These are phyloP conservation scores for Meyerozyma carpophila DNA, from an alignment of 1,139 yeast genomes.

Conservation along the genomic window DNA sequence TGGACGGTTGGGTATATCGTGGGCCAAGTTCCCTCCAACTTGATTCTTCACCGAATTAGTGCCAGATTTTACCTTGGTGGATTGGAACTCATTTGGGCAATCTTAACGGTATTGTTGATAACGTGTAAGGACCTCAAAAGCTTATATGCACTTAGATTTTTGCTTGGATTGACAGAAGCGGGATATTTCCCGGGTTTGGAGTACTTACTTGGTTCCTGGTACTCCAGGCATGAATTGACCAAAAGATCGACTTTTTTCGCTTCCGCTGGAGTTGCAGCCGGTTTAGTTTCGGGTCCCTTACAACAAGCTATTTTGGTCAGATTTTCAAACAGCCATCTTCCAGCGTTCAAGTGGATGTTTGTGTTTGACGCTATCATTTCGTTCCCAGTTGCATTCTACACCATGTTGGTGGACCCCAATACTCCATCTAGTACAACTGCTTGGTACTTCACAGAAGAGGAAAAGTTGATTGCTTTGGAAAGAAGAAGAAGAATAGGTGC, in stretches of 20 bases:
- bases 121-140: conserved; percentile 37
- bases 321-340: conserved; percentile 23
- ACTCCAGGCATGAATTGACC: conserved; percentile 34
- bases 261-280: conserved; percentile 37
- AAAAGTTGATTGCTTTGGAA: conserved; percentile 27
- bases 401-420: conserved; percentile 37
- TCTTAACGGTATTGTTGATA: conserved; percentile 46
- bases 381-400: conserved; percentile 41
- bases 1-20: conserved; percentile 58
- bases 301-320: conserved; percentile 35
- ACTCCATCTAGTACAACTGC: conserved; percentile 38
- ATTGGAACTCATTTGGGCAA: conserved; percentile 54
- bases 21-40: conserved; percentile 55
- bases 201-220: conserved; percentile 50
- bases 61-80: conserved; percentile 51
- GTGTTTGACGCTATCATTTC: conserved; percentile 49
- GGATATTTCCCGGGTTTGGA: conserved; percentile 58
- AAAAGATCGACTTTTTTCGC: conserved; percentile 49
- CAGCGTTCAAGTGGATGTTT: conserved; percentile 50
- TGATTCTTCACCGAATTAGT: conserved; percentile 46
- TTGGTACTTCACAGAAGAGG: conserved; percentile 28
- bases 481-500: conserved; percentile 43
- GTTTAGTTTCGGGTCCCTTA: conserved; percentile 42
- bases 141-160: conserved; percentile 52
- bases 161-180: conserved; percentile 53